Percentiles rank a stretch among this genome's conserved stretches.
Conservation (phyloP, 2,329 filamentous ascomycete genomes). For the Aspergillus ochraceus region DNA sequence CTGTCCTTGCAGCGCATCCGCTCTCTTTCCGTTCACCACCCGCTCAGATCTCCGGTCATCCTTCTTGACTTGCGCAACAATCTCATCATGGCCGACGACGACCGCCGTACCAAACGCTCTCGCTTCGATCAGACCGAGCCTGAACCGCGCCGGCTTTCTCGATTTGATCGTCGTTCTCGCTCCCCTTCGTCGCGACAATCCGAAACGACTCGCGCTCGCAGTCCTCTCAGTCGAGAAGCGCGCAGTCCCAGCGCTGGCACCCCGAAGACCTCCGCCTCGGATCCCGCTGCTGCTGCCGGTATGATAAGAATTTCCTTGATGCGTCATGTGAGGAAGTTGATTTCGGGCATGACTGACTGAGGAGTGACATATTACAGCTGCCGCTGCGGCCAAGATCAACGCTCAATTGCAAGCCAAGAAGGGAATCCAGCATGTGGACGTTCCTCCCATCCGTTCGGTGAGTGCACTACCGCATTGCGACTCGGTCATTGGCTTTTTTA, state of each 20-base stretch:
- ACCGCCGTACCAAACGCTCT: slow-evolving; percentile 77
- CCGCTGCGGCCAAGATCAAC: slow-evolving; percentile 85
- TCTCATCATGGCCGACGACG: slow-evolving; percentile 69
- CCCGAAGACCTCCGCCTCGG: slow-evolving; percentile 50
- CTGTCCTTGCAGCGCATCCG: slow-evolving; percentile 8
- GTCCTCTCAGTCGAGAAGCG: slow-evolving; percentile 63
- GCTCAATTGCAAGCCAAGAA: slow-evolving; percentile 82
- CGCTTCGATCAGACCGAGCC: slow-evolving; percentile 92
- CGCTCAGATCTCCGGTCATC: neutral
- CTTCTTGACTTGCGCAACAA: neutral
- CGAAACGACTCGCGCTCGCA: slow-evolving; percentile 75
- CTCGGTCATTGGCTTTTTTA: slow-evolving; percentile 12
- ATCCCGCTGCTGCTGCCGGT: slow-evolving; percentile 80
- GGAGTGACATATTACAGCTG: slow-evolving; percentile 55
- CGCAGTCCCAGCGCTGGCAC: slow-evolving; percentile 49
- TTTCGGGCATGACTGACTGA: slow-evolving; percentile 10
- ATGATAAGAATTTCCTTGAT: slow-evolving; percentile 23
- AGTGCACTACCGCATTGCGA: slow-evolving; percentile 19
- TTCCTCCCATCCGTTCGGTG: slow-evolving; percentile 72
- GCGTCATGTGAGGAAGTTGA: neutral
- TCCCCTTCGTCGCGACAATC: slow-evolving; percentile 70
- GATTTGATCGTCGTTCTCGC: slow-evolving; percentile 89
- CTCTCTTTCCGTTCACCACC: slow-evolving; percentile 8
- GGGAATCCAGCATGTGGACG: slow-evolving; percentile 85
- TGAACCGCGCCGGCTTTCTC: slow-evolving; percentile 71